A percentile compares a stretch with the other conserved stretches of the same genome.
Conservation (phyloP, 73 alveolate genomes). For the Urostyla sp. region DNA sequence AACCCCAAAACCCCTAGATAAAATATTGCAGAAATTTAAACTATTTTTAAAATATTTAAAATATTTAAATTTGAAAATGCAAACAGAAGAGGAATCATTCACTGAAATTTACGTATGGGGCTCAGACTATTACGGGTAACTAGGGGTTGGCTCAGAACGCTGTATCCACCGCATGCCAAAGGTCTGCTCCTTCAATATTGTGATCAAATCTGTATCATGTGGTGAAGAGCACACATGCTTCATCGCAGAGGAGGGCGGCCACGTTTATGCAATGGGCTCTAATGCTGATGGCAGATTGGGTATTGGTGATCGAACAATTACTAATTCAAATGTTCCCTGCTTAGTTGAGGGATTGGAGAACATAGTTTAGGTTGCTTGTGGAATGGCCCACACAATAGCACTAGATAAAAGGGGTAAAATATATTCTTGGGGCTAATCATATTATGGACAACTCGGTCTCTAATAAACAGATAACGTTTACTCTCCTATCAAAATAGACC, state of each 20-base stretch:
- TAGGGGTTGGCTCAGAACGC: constrained; percentile 64
- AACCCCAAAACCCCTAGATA: not conserved
- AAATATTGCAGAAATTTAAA: not conserved
- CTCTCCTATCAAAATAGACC: not conserved
- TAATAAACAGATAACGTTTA: constrained; percentile 4
- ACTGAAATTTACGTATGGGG: constrained; percentile 81
- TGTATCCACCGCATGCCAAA: constrained; percentile 59
- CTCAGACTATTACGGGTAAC: constrained; percentile 74
- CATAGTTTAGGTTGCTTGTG: constrained; percentile 67
- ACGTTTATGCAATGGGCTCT: constrained; percentile 73
- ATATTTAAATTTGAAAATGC: not conserved
- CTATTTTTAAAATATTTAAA: not conserved
- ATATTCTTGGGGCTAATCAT: constrained; percentile 76
- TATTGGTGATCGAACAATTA: constrained; percentile 13
- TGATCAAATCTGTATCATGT: constrained; percentile 60
- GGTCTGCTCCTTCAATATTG: constrained; percentile 71
- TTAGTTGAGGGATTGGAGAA: constrained; percentile 60
- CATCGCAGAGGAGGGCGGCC: constrained; percentile 61
- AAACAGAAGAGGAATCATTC: constrained; percentile 9
- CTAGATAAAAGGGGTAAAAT: constrained; percentile 59
- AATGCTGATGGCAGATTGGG: constrained; percentile 72
- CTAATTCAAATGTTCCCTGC: constrained; percentile 62
- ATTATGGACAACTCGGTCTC: constrained; percentile 74
- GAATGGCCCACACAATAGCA: constrained; percentile 64
- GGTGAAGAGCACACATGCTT: constrained; percentile 82